Percentiles rank a stretch among this genome's conserved stretches.
Evolutionary conservation across 2,329 filamentous ascomycete species (phyloP).

Genomic region (Karstenula rhodostoma): DNA sequence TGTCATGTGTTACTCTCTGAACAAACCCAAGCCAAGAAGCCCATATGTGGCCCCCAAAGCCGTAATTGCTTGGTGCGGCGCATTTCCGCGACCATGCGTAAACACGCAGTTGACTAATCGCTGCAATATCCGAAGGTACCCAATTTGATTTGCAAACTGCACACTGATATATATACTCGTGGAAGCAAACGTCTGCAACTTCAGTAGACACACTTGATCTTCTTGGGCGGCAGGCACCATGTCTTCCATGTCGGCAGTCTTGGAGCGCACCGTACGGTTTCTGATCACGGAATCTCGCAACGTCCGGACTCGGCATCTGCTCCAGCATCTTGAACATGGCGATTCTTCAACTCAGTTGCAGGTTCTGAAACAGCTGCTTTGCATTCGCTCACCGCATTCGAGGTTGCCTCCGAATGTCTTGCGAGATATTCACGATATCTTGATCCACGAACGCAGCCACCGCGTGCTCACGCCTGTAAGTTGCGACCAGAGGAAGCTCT

Average conservation of each 20-base stretch:
- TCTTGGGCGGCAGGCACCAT: neutral
- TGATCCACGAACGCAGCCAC: slow-evolving; percentile 23
- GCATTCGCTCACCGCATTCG: slow-evolving; percentile 31
- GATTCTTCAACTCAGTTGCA: slow-evolving; percentile 26
- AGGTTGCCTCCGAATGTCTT: slow-evolving; percentile 23
- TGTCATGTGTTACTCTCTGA: neutral
- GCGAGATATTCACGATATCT: slow-evolving; percentile 27
- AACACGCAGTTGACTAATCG: slow-evolving; percentile 4
- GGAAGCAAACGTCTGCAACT: neutral
- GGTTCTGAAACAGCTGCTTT: slow-evolving; percentile 36
- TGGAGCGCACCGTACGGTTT: slow-evolving; percentile 8
- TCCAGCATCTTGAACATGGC: slow-evolving; percentile 21
- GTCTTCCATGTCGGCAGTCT: neutral
- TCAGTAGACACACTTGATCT: too few species aligned
- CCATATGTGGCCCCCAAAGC: too few species aligned
- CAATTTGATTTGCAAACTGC: neutral
- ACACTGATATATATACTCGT: too few species aligned
- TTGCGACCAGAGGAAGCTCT: slow-evolving; percentile 4
- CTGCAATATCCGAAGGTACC: neutral
- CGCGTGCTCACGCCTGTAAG: slow-evolving; percentile 23
- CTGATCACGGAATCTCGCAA: slow-evolving; percentile 25
- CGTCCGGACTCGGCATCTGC: slow-evolving; percentile 19
- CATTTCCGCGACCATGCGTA: neutral
- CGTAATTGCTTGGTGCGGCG: neutral
- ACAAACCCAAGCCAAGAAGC: too few species aligned